Base-by-base conservation (phyloP, 2,329 filamentous ascomycete species). In the Pseudocercospora ulei region DNA sequence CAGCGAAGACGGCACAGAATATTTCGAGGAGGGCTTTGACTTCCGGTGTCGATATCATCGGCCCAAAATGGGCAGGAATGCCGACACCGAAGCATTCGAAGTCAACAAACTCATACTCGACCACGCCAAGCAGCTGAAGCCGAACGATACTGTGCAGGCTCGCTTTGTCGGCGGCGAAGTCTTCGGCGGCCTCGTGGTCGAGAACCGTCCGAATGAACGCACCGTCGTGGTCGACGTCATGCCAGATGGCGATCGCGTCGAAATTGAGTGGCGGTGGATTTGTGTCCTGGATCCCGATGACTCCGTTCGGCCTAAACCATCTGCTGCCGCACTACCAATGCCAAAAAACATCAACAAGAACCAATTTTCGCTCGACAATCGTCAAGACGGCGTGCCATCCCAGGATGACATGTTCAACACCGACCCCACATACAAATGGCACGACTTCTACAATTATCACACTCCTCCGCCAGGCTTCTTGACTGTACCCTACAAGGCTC, bases 11-110 rank as follows among this genome's bases (percentile, higher is more conserved):
- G 86, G 86, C 4, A 85, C 78, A 1, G 86, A 95, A 59, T 95
- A 95, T 61, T 88, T 83, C 50, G 81, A 93, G 52, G 82, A 86
- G 54, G 86, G 82, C 1, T 88, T 92, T 53, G 85, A 94, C 56
- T 87, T 96, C 59, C 85, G 82, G 52, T 98, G 90, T 65, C 83
- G 87, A 44, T 94, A 93, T 64, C 90, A 98, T 61, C 76, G 90
- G 34, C 77, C 82, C 8, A 93, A 90, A 66, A 78, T 90, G 54
- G 78, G 85, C 46, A 84, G 80, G 63, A 82, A 81, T 49, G 14
- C 55, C 18, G 57, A 56, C 13, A 37, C 53, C 5, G 75, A 82
- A 38, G 65, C 69, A 1, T 65, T 90, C 45, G 86, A 90, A 53
- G 71, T 73, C 36, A 79, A 82, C 57, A 67, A 75, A 39, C 75